Conservation (phyloP, 768 basidiomycete genomes). For the Pisolithus albus region DNA sequence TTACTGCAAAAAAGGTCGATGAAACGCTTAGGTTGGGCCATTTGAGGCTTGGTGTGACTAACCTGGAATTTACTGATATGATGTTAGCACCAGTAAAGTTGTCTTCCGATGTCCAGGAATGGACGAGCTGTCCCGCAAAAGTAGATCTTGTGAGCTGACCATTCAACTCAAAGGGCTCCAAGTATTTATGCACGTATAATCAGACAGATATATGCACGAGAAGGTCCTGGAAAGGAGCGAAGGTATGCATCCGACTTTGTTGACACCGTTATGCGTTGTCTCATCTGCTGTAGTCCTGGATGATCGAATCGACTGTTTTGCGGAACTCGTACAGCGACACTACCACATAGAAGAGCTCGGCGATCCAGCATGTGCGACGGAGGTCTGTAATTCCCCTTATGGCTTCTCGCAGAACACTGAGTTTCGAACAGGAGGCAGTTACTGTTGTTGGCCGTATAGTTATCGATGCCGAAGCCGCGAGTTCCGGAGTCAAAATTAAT, state of each 20-base stretch:
- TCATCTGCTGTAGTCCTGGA: conserved; percentile 56
- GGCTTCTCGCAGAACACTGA: not conserved
- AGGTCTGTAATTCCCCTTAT: conserved; percentile 30
- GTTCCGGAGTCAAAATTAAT: conserved; percentile 57
- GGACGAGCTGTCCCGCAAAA: conserved; percentile 30
- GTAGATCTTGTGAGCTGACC: conserved; percentile 50
- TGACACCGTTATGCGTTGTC: not conserved
- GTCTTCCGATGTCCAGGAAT: conserved; percentile 24
- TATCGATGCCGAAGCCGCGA: conserved; percentile 55
- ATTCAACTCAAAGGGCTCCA: not conserved
- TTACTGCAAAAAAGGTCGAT: conserved; percentile 5
- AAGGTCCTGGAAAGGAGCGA: conserved; percentile 79
- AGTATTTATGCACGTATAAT: conserved; percentile 1
- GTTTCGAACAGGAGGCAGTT: conserved; percentile 46
- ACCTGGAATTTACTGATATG: conserved; percentile 9
- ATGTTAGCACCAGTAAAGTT: conserved; percentile 25
- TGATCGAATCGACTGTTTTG: conserved; percentile 80
- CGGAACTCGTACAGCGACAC: conserved; percentile 60
- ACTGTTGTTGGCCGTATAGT: conserved; percentile 69
- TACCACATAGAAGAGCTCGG: conserved; percentile 70
- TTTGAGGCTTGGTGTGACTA: conserved; percentile 8
- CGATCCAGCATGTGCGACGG: conserved; percentile 60
- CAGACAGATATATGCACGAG: conserved; percentile 94
- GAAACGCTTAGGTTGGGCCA: conserved; percentile 11
- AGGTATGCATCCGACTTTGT: conserved; percentile 37